Conservation (phyloP, 306 rosid species). For the Fagus crenata region DNA sequence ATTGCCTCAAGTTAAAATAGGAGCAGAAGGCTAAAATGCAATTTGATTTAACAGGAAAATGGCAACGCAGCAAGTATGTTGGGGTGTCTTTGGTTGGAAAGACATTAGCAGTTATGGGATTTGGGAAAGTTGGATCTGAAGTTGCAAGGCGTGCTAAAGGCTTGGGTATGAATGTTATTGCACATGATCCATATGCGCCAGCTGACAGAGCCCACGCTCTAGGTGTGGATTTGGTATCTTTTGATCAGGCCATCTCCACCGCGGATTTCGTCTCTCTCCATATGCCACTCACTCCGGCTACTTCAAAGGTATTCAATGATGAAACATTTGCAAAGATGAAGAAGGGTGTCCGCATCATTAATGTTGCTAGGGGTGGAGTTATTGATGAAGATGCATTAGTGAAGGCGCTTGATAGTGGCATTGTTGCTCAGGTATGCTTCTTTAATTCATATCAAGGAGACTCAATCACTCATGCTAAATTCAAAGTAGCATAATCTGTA, state of each 20-base stretch:
- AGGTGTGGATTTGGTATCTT: slow-evolving; percentile 85
- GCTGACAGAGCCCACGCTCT: slow-evolving; percentile 85
- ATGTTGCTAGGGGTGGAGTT: slow-evolving; percentile 93
- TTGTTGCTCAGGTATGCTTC: slow-evolving; percentile 78
- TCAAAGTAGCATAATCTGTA: not conserved
- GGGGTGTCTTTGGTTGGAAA: slow-evolving; percentile 96
- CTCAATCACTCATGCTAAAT: not conserved
- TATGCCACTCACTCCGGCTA: slow-evolving; percentile 83
- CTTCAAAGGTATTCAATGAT: slow-evolving; percentile 73
- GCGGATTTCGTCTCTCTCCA: slow-evolving; percentile 89
- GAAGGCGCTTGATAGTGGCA: slow-evolving; percentile 71
- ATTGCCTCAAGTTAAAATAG: not conserved
- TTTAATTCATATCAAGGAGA: not conserved
- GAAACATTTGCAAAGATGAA: slow-evolving; percentile 68
- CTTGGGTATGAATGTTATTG: slow-evolving; percentile 79
- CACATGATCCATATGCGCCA: slow-evolving; percentile 94
- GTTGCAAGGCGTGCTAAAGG: slow-evolving; percentile 91
- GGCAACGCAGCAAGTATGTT: slow-evolving; percentile 85
- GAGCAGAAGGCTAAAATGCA: not conserved
- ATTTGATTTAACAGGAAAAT: slow-evolving; percentile 51
- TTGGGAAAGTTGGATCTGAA: slow-evolving; percentile 95
- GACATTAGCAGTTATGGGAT: slow-evolving; percentile 80
- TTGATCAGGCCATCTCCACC: slow-evolving; percentile 68
- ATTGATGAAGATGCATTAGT: slow-evolving; percentile 87
- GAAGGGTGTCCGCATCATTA: slow-evolving; percentile 76